phyloP scores from a whole-genome alignment of 2,329 filamentous ascomycete species.

The Akanthomyces muscarius region DNA sequence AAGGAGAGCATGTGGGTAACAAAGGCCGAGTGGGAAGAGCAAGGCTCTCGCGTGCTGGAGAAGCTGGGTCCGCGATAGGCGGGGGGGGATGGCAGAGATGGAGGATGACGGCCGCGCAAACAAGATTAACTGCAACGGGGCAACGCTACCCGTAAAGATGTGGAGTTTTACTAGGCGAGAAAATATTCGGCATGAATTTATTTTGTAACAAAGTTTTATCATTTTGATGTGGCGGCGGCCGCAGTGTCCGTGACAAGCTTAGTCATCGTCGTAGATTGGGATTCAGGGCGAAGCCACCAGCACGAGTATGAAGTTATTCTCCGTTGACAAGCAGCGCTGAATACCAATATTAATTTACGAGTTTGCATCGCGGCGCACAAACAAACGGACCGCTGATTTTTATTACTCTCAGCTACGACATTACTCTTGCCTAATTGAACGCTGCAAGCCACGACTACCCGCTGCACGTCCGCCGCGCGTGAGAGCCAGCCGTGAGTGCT shows the following conservation, averaged over 20 bases:
- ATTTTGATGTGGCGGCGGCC: background rate
- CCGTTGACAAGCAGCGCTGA: background rate
- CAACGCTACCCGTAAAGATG: background rate
- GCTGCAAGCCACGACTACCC: background rate
- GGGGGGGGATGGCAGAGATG: constrained; percentile 17
- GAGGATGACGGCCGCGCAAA: background rate
- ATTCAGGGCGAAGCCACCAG: background rate
- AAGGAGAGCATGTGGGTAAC: constrained; percentile 99
- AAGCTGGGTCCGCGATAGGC: constrained; percentile 84
- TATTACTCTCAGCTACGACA: background rate
- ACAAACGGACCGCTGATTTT: background rate
- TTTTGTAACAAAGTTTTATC: background rate
- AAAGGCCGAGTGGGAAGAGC: constrained; percentile 95
- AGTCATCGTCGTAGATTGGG: background rate
- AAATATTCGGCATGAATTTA: constrained; percentile 10
- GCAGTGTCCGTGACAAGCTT: background rate
- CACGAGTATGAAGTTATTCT: background rate
- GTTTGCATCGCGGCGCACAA: background rate
- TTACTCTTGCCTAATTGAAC: background rate
- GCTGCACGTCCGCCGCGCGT: background rate
- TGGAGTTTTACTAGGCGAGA: constrained; percentile 13
- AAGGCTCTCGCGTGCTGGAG: constrained; percentile 77
- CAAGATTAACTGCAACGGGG: constrained; percentile 1
- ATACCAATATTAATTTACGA: background rate
- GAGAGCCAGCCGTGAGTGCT: background rate